phyloP scores from a whole-genome alignment of 2,329 filamentous ascomycete species.

The Dactylonectria estremocensis region DNA sequence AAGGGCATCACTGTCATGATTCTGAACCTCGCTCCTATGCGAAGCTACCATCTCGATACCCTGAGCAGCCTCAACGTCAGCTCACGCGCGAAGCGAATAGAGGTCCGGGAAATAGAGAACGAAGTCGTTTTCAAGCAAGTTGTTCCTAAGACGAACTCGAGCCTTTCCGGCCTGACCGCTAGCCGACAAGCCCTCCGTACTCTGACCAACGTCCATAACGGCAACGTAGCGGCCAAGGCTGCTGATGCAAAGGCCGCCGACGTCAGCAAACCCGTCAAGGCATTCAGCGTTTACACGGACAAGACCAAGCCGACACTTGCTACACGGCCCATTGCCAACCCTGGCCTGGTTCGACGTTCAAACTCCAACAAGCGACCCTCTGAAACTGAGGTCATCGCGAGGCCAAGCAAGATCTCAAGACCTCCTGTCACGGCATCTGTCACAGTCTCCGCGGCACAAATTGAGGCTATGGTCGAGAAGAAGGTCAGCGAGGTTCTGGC shows the following conservation, averaged over 20 bases:
- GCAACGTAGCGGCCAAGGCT: slow-evolving; percentile 62
- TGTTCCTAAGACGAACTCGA: slow-evolving; percentile 69
- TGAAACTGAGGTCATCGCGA: slow-evolving; percentile 57
- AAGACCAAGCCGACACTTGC: slow-evolving; percentile 65
- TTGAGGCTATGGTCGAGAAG: slow-evolving; percentile 92
- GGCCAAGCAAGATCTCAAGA: slow-evolving; percentile 64
- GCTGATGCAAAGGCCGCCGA: slow-evolving; percentile 62
- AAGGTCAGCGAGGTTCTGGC: slow-evolving; percentile 93
- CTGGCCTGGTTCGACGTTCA: slow-evolving; percentile 52
- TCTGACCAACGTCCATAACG: slow-evolving; percentile 78
- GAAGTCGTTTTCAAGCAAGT: slow-evolving; percentile 89
- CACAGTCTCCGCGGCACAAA: slow-evolving; percentile 78
- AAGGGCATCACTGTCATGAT: slow-evolving; percentile 98
- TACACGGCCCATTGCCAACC: slow-evolving; percentile 53
- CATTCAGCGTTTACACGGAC: slow-evolving; percentile 91
- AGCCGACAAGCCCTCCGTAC: slow-evolving; percentile 85
- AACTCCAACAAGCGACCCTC: slow-evolving; percentile 60
- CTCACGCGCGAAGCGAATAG: slow-evolving; percentile 95
- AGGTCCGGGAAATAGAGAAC: slow-evolving; percentile 95
- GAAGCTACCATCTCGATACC: slow-evolving; percentile 94
- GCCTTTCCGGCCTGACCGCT: slow-evolving; percentile 56
- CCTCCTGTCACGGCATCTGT: slow-evolving; percentile 49
- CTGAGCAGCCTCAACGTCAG: slow-evolving; percentile 95
- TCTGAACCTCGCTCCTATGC: slow-evolving; percentile 90
- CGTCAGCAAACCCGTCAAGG: slow-evolving; percentile 80